phyloP scores from a whole-genome alignment of 1,139 yeast species.

The Blastobotrys arbuscula region DNA sequence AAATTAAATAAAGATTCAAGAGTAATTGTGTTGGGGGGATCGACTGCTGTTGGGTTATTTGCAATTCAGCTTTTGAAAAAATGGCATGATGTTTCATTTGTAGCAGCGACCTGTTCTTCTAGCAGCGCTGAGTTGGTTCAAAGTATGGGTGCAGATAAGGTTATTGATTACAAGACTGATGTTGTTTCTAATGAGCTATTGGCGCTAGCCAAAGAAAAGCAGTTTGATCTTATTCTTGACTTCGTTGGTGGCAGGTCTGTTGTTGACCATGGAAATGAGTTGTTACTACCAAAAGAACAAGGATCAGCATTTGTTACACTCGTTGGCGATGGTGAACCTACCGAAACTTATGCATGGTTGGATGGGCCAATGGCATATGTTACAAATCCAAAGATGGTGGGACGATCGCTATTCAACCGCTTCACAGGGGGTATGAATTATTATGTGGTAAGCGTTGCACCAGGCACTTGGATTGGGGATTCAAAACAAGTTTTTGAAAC shows the following conservation, averaged over 20 bases:
- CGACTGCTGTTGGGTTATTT: slow-evolving; percentile 65
- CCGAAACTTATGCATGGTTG: slow-evolving; percentile 19
- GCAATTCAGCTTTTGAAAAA: slow-evolving; percentile 53
- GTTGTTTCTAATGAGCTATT: slow-evolving; percentile 32
- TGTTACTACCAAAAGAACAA: slow-evolving; percentile 18
- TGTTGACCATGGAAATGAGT: slow-evolving; percentile 16
- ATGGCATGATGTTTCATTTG: slow-evolving; percentile 39
- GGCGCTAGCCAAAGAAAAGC: slow-evolving; percentile 32
- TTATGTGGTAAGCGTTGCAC: slow-evolving; percentile 22
- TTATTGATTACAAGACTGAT: slow-evolving; percentile 45
- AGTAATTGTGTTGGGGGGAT: slow-evolving; percentile 65
- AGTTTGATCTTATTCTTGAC: slow-evolving; percentile 43
- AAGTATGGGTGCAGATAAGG: slow-evolving; percentile 47
- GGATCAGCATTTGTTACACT: slow-evolving; percentile 45
- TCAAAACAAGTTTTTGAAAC: slow-evolving; percentile 39
- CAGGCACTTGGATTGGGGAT: slow-evolving; percentile 25
- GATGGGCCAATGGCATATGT: slow-evolving; percentile 19
- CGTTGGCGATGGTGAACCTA: slow-evolving; percentile 44
- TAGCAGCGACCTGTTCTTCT: slow-evolving; percentile 45
- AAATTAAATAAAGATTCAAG: slow-evolving; percentile 30
- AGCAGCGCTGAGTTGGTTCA: slow-evolving; percentile 40
- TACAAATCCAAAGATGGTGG: slow-evolving; percentile 30
- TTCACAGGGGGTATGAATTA: slow-evolving; percentile 34
- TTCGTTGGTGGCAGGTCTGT: slow-evolving; percentile 44
- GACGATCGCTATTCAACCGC: slow-evolving; percentile 30